phyloP scores from a whole-genome alignment of 306 rosid genomes.

The Casuarina equisetifolia region DNA sequence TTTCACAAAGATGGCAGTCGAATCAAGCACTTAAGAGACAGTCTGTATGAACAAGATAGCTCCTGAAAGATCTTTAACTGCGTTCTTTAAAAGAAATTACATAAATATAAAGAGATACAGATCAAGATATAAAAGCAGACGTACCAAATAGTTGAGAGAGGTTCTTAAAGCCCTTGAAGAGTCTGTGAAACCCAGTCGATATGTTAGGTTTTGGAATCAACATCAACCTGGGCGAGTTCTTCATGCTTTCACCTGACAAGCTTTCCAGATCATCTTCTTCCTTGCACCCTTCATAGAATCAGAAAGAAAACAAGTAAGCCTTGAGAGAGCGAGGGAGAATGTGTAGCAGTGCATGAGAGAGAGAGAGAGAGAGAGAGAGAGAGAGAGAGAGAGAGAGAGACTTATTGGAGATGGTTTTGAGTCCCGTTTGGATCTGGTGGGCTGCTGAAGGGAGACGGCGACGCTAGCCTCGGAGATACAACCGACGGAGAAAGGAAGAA shows the following conservation, averaged over 20 bases:
- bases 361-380: background rate
- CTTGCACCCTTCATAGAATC: constrained; percentile 42
- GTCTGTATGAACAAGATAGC: too few relatives aligned
- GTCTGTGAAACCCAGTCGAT: constrained; percentile 58
- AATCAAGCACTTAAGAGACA: too few relatives aligned
- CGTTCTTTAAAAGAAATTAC: too few relatives aligned
- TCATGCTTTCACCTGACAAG: constrained; percentile 52
- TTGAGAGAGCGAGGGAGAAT: constrained; percentile 25
- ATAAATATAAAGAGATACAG: too few relatives aligned
- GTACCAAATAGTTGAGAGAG: constrained; percentile 82
- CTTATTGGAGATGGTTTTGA: constrained; percentile 48
- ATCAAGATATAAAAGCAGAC: constrained; percentile 18
- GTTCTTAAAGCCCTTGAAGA: constrained; percentile 87
- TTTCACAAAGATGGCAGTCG: background rate
- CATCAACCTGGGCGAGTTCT: constrained; percentile 49
- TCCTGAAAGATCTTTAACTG: too few relatives aligned
- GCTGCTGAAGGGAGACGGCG: constrained; percentile 64
- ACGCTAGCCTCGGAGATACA: constrained; percentile 86
- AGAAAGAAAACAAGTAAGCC: background rate
- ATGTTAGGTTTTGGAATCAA: constrained; percentile 62
- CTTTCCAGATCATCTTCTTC: constrained; percentile 46
- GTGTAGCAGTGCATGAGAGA: background rate
- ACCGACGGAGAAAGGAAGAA: constrained; percentile 90
- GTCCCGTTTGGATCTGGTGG: constrained; percentile 56
- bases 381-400: constrained; percentile 45